Base-by-base conservation (phyloP, 2,329 filamentous ascomycete genomes). In the Alternaria brassicae region DNA sequence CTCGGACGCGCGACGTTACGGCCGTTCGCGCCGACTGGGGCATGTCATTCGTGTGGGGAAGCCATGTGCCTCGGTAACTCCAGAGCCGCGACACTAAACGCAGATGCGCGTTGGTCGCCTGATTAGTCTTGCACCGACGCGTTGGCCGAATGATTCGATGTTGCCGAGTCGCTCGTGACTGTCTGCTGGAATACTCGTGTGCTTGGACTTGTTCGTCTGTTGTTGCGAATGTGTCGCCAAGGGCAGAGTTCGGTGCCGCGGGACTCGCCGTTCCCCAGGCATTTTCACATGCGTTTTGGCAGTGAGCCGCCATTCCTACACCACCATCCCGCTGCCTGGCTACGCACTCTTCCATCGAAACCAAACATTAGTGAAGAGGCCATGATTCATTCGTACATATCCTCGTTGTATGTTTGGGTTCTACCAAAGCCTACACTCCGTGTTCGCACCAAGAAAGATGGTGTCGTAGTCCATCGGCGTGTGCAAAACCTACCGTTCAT, bases 21-120 rank as follows among this genome's bases (percentile, higher is more conserved):
- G 50, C 21, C 45, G 58, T 61, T 61, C 60, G 59, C 62, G 58
- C 59, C 60, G 52, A 52, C 58, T 63, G 53, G 57, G 52, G 60
- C 47, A 45, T 62, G 60, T 27, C 44, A 54, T 55, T 60, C 51
- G 61, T 70, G 70, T 73, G 69, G 69, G 70, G 69, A 70, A 71
- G 60, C 52, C 47, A 52, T 60, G 63, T 64, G 65, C 71, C 71
- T 70, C 71, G 72, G 72, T 65, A 71, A 63, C 48, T 63, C 53
- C 51, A 66, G 41, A 58, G 54, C 57, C 57, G 56, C 58, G 57
- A 54, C 37, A 54, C 58, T 60, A 61, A 64, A 61, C 65, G 51
- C 61, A 44, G 53, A 10, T 45, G 45, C 15, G 52, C 19, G 37
- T 39, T 42, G 44, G 53, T 62, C 58, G 54, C 51, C 55, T 59